Base-by-base conservation (phyloP, 306 rosid genomes). In the Coriaria nepalensis region DNA sequence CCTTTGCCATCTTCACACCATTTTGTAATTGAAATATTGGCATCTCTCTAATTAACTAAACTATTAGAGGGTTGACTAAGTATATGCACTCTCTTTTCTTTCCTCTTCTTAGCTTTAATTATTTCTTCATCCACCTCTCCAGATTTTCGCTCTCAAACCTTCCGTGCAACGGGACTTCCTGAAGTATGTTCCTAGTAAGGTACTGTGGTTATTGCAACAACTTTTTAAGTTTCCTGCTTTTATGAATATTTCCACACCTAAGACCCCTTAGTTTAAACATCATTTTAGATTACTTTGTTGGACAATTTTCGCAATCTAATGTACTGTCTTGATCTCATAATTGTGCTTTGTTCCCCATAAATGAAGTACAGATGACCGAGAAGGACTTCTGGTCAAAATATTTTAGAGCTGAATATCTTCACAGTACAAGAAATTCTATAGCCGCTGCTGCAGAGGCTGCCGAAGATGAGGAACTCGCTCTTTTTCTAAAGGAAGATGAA, bases 391-490 rank as follows among this genome's bases (percentile, higher is more conserved):
- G 94, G 95, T 81, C 77, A 37, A 90, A 90, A 72, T 90, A 90
- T 73, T 90, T 79, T 52, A 74, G 82, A 71, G 98, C 98, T 10
- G 98, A 90, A 63, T 90, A 77, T 67, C 84, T 90, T 50, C 94
- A 84, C 48, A 81, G 85, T 52, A 79, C 86, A 49, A 90, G 64
- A 75, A 90, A 81, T 75, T 63, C 72, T 50, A 62, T 73, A 56
- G 83, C 95, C 38, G 95, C 93, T 33, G 95, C 92, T 41, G 98
- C 98, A 32, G 95, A 90, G 75, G 98, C 95, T 71, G 98, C 95
- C 53, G 98, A 90, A 76, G 98, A 90, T 40, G 98, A 85, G 72
- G 95, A 90, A 60, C 94, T 85, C 41, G 94, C 87, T 65, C 77
- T 85, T 50, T 90, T 90, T 66, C 60, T 90, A 60, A 85, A 78